Conservation (phyloP, 78 protist genomes). For the Speleostelium caveatum region DNA sequence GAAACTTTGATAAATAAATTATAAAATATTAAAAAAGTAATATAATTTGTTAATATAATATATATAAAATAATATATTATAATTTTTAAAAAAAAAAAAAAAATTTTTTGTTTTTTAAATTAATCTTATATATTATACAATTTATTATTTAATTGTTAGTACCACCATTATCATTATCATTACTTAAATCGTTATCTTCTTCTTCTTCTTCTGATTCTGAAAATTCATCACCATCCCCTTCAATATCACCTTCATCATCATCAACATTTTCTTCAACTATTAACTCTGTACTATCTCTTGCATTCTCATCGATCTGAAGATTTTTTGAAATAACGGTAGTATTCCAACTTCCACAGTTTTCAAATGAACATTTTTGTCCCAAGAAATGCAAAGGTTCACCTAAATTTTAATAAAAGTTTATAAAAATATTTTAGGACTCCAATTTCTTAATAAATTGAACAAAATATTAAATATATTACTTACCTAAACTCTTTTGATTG, state of each 20-base stretch:
- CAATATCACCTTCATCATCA: conserved; percentile 15
- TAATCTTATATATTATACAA: too few relatives aligned
- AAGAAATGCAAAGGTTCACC: conserved; percentile 53
- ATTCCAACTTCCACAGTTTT: conserved; percentile 64
- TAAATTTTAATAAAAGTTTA: background rate
- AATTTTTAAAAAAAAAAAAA: too few relatives aligned
- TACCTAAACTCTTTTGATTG: too few relatives aligned
- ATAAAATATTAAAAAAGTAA: background rate
- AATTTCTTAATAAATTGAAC: too few relatives aligned
- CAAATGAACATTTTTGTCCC: conserved; percentile 73
- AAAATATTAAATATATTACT: too few relatives aligned
- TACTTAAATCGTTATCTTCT: background rate
- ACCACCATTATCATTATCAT: background rate
- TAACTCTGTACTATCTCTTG: background rate
- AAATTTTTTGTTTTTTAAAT: too few relatives aligned
- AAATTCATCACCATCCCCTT: conserved; percentile 3
- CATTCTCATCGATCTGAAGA: conserved; percentile 13
- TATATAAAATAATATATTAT: too few relatives aligned
- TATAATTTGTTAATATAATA: background rate
- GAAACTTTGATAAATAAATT: conserved; percentile 61
- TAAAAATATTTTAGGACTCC: too few relatives aligned
- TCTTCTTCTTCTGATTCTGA: background rate
- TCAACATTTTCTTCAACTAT: conserved; percentile 9
- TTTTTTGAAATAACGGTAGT: conserved; percentile 49
- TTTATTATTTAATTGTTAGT: too few relatives aligned